phyloP scores from a whole-genome alignment of 2,329 filamentous ascomycete genomes.

The Fusarium concolor region DNA sequence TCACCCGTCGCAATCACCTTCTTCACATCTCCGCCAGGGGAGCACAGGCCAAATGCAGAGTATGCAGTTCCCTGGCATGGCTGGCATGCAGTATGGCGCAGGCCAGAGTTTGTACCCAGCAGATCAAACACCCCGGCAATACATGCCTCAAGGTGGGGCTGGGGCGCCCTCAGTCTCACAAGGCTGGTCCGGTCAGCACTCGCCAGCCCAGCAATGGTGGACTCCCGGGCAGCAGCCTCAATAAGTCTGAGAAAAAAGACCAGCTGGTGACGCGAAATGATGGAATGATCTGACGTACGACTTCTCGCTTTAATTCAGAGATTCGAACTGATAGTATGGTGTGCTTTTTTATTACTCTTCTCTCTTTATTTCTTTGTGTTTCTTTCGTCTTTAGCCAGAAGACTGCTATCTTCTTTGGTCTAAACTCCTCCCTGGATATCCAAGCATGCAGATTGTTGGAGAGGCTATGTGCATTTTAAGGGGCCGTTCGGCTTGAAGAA shows the following conservation, averaged over 20 bases:
- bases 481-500: conserved; percentile 46
- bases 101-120: conserved; percentile 69
- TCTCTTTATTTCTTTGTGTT: conserved; percentile 14
- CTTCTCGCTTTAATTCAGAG: conserved; percentile 23
- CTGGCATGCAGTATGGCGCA: conserved; percentile 67
- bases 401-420: conserved; percentile 42
- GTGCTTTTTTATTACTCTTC: conserved; percentile 23
- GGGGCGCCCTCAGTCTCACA: conserved; percentile 63
- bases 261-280: conserved; percentile 37
- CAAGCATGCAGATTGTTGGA: conserved; percentile 51
- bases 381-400: conserved; percentile 27
- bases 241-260: conserved; percentile 26
- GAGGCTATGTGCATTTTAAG: conserved; percentile 52
- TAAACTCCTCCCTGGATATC: conserved; percentile 52
- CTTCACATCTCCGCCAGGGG: conserved; percentile 70
- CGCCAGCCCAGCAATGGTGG: conserved; percentile 71
- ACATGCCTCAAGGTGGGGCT: conserved; percentile 73
- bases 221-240: conserved; percentile 62
- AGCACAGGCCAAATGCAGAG: conserved; percentile 67
- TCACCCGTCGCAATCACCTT: conserved; percentile 65
- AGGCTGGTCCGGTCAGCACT: conserved; percentile 70
- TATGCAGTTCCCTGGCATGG: conserved; percentile 74
- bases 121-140: conserved; percentile 73
- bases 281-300: conserved; percentile 37
- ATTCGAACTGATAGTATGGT: conserved; percentile 24